Conservation (phyloP, 2,329 filamentous ascomycete genomes). For the Trichoderma sp. region DNA sequence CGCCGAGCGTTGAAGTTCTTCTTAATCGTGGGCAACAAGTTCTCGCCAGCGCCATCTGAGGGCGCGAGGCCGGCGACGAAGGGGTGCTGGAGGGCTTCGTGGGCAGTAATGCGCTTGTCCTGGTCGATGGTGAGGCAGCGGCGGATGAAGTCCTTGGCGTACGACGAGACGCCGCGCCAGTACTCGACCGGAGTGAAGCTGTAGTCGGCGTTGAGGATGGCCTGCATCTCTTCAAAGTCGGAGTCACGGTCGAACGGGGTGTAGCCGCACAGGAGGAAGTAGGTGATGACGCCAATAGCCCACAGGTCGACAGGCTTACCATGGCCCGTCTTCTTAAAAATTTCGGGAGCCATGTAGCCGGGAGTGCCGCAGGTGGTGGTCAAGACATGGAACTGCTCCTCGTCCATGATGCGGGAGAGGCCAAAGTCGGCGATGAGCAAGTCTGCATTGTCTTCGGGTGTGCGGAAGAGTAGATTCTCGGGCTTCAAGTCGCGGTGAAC, state of each 20-base stretch:
- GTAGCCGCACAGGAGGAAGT: constrained; percentile 96
- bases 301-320: constrained; percentile 98
- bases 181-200: constrained; percentile 92
- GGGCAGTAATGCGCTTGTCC: constrained; percentile 81
- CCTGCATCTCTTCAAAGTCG: constrained; percentile 99
- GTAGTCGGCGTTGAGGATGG: constrained; percentile 95
- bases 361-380: constrained; percentile 98
- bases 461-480: constrained; percentile 94
- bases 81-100: constrained; percentile 67
- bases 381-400: constrained; percentile 95
- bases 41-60: constrained; percentile 51
- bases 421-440: constrained; percentile 97
- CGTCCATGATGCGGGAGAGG: constrained; percentile 95
- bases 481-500: constrained; percentile 97
- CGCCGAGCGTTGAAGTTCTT: constrained; percentile 72
- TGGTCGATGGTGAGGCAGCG: constrained; percentile 90
- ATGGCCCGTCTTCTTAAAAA: constrained; percentile 98
- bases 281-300: constrained; percentile 98
- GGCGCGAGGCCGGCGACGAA: constrained; percentile 57
- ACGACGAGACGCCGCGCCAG: constrained; percentile 87
- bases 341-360: constrained; percentile 98
- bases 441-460: constrained; percentile 96
- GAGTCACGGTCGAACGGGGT: constrained; percentile 97
- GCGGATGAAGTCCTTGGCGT: constrained; percentile 88
- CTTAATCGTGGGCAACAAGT: constrained; percentile 66